phyloP scores from a whole-genome alignment of 2,329 filamentous ascomycete species.

The Fusarium sp. region DNA sequence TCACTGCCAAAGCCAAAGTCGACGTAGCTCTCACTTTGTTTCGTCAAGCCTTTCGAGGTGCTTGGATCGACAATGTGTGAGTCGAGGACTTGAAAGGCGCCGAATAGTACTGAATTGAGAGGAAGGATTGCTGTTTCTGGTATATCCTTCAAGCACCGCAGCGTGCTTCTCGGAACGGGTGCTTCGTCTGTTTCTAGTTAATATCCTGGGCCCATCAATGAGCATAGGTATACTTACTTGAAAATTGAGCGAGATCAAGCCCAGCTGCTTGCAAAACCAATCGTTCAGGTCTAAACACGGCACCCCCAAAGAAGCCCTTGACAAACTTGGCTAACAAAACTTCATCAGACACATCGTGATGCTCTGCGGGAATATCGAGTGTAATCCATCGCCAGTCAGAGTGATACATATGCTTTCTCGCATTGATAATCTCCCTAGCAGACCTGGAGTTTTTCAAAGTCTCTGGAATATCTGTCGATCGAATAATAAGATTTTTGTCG shows the following conservation, averaged over 20 bases:
- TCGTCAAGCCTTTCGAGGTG: too few species aligned
- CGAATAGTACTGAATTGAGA: conserved; percentile 42
- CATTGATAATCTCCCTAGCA: conserved; percentile 46
- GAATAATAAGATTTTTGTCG: conserved; percentile 33
- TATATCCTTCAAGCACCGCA: conserved; percentile 41
- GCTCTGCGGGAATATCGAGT: conserved; percentile 34
- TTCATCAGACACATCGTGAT: conserved; percentile 41
- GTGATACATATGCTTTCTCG: conserved; percentile 20
- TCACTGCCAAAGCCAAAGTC: conserved; percentile 50
- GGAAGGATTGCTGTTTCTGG: conserved; percentile 32
- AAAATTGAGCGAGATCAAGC: conserved; percentile 29
- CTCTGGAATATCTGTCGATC: conserved; percentile 32
- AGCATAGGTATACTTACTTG: conserved; percentile 14
- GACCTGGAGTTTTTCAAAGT: conserved; percentile 43
- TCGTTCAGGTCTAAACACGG: conserved; percentile 47
- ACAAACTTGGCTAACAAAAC: conserved; percentile 46
- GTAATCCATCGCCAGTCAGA: conserved; percentile 45
- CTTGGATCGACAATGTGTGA: conserved; percentile 1
- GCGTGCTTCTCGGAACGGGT: neutral
- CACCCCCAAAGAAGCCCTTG: conserved; percentile 49
- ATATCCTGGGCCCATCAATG: too few species aligned
- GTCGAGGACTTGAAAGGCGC: conserved; percentile 46
- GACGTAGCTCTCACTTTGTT: conserved; percentile 39
- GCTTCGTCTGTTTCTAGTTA: too few species aligned
- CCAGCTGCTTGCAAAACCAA: conserved; percentile 25